These are phyloP conservation scores for Hypoxylon trugodes DNA, from an alignment of 495 filamentous ascomycete genomes.

Conservation along the genomic window DNA sequence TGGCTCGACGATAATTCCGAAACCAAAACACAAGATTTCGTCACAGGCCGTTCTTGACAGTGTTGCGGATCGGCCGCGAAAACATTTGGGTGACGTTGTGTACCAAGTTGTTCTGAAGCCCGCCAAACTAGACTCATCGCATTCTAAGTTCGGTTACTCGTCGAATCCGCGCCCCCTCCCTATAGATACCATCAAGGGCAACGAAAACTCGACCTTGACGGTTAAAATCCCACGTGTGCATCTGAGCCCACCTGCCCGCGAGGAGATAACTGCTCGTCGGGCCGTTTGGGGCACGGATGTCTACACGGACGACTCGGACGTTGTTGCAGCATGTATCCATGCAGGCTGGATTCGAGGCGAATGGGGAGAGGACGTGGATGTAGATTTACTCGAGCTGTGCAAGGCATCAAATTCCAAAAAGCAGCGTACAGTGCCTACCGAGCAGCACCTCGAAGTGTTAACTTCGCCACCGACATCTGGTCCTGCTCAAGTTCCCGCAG, in stretches of 20 bases:
- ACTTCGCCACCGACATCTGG: constrained; percentile 56
- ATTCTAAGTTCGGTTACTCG: constrained; percentile 71
- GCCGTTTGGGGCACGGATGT: constrained; percentile 92
- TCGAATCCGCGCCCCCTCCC: constrained; percentile 80
- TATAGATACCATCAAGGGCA: constrained; percentile 71
- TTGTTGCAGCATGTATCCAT: constrained; percentile 92
- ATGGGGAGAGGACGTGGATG: constrained; percentile 77
- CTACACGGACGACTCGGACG: constrained; percentile 96
- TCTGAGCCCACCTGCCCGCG: constrained; percentile 69
- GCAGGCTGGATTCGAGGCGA: constrained; percentile 90
- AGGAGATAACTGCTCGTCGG: constrained; percentile 80
- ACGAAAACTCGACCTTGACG: constrained; percentile 90
- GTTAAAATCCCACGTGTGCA: constrained; percentile 84
- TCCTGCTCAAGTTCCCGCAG: constrained; percentile 61
- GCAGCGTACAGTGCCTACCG: constrained; percentile 27
- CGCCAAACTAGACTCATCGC: constrained; percentile 55
- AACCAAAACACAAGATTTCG: constrained; percentile 68
- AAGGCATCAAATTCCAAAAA: constrained; percentile 47
- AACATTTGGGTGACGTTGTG: constrained; percentile 74
- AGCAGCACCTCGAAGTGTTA: constrained; percentile 47
- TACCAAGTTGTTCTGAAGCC: constrained; percentile 64
- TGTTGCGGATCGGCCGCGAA: constrained; percentile 72
- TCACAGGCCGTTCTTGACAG: constrained; percentile 73
- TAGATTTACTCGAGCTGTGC: constrained; percentile 71
- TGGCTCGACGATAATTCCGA: constrained; percentile 57